A percentile compares a stretch with the other conserved stretches of the same genome.
These are phyloP conservation scores for Conticribra guillardii DNA, from an alignment of 108 stramenopile genomes.

Conservation along the genomic window DNA sequence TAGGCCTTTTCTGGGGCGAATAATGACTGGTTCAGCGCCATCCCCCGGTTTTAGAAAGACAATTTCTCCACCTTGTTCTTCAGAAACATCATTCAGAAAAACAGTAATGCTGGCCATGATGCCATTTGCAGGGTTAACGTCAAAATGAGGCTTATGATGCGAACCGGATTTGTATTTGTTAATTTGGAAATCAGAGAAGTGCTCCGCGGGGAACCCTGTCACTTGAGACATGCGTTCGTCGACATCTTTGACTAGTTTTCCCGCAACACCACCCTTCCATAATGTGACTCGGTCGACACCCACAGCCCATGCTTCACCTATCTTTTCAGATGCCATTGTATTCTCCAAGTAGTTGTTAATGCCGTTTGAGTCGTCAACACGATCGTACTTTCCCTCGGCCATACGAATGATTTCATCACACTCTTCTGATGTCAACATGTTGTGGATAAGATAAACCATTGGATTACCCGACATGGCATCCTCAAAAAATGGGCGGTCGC, in stretches of 20 bases:
- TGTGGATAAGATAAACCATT: slow-evolving; percentile 88
- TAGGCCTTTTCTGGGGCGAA: slow-evolving; percentile 73
- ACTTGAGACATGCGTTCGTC: slow-evolving; percentile 91
- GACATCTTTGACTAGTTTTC: slow-evolving; percentile 67
- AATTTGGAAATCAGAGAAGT: slow-evolving; percentile 81
- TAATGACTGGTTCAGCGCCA: slow-evolving; percentile 62
- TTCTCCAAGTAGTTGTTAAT: slow-evolving; percentile 61
- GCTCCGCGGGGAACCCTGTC: slow-evolving; percentile 80
- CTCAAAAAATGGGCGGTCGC: slow-evolving; percentile 92
- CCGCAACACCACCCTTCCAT: slow-evolving; percentile 79
- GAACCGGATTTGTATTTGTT: slow-evolving; percentile 68
- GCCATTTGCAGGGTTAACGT: slow-evolving; percentile 52
- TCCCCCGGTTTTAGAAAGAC: slow-evolving; percentile 60
- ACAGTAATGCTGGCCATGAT: slow-evolving; percentile 83
- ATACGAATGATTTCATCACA: slow-evolving; percentile 58
- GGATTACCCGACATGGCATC: slow-evolving; percentile 72
- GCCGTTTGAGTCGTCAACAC: slow-evolving; percentile 31
- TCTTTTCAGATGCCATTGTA: slow-evolving; percentile 41
- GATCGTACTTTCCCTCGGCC: slow-evolving; percentile 56
- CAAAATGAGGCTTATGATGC: slow-evolving; percentile 68
- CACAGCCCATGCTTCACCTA: slow-evolving; percentile 33
- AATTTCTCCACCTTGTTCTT: slow-evolving; percentile 54
- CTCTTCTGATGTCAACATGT: slow-evolving; percentile 76
- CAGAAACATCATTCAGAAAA: slow-evolving; percentile 68
- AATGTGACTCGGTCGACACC: slow-evolving; percentile 68